Base-by-base conservation (phyloP, 2,329 filamentous ascomycete genomes). In the Blumeria graminis region DNA sequence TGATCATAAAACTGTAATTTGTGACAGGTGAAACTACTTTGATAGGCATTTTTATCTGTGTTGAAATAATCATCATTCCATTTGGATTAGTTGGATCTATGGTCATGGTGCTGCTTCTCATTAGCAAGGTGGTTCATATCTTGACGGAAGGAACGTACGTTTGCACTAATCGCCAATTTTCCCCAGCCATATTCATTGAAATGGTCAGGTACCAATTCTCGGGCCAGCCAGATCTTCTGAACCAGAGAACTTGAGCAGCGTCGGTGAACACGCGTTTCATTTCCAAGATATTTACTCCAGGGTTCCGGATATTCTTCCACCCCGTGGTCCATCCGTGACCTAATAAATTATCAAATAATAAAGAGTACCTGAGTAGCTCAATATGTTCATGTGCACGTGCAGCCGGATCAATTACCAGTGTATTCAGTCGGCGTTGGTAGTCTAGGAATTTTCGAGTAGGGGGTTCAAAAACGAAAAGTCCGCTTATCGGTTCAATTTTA, bases 111-210 rank as follows among this genome's bases (percentile, higher is more conserved):
- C 55, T 56, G 28, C 3, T 35, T 28, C 18, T 11, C 22, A 32
- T 55, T 41, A 55, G 52, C 16, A 55, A 22, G n/a, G 36, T 6
- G 6, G 13, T n/a, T 28, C 18, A 48, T 3, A 7, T 48, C 22
- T 22, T 5, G 32, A 22, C 14, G 5, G 13, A 39, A 38, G 34
- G 16, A 18, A 60, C 62, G 57, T 60, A 80, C 74, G 78, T 67
- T 67, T 82, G 76, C 56, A 86, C 71, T 58, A 89, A 71, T 80
- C 82, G 89, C 85, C 86, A 94, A 59, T 75, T 76, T 65, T 92
- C 85, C 56, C 86, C 85, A 63, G 75, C 74, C 64, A 84, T 73
- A 65, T 82, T 81, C 65, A 87, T 74, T 55, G 80, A 79, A 50
- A 84, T 75, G 61, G 81, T 80, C 41, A 93, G 70, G 60, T 81